Base-by-base conservation (phyloP, 108 stramenopile genomes). In the Skeletonema grethae region DNA sequence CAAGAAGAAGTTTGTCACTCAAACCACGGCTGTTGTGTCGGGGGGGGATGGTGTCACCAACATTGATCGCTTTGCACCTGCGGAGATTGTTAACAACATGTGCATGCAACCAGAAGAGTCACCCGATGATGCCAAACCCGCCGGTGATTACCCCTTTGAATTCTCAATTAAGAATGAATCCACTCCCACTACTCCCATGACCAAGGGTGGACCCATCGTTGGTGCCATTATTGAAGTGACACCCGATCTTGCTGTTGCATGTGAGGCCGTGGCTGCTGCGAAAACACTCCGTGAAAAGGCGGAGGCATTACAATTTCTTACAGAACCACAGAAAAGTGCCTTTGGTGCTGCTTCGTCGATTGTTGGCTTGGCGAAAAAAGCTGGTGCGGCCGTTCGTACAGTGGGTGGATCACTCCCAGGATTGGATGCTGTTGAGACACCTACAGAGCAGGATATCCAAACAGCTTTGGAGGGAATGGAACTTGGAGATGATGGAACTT, bases 171-270 rank as follows among this genome's bases (percentile, higher is more conserved):
- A 76, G 32, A 66, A 77, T 8, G 82, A 64, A 50, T 64, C 85
- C 0, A 9, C 76, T 9, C 77, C 74, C 48, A 85, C 81, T 3
- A 68, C 77, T 7, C 69, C 74, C 5, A 56, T 48, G 11, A 39
- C 61, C 61, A 78, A 86, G 55, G 90, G 88, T 39, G 90, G 93
- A 38, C 88, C 93, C 30, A 66, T 94, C n/a, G 45, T 79, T 5
- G 93, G 90, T 36, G 93, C 93, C 46, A 78, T 92, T 39, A 78
- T 94, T 57, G 77, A 70, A 20, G 93, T 90, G 50, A 90, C 90
- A n/a, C 90, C 93, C 16, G 84, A 85, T 58, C 67, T 95, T 30
- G 72, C 77, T 57, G 60, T 65, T 30, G 93, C 91, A 7, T 82
- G 82, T 36, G 77, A 85, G 53, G 87, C 83, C 22, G 86, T 95